A percentile compares a stretch with the other conserved stretches of the same genome.
Conservation (phyloP, 2,329 filamentous ascomycete species). For the Apiospora sp. region DNA sequence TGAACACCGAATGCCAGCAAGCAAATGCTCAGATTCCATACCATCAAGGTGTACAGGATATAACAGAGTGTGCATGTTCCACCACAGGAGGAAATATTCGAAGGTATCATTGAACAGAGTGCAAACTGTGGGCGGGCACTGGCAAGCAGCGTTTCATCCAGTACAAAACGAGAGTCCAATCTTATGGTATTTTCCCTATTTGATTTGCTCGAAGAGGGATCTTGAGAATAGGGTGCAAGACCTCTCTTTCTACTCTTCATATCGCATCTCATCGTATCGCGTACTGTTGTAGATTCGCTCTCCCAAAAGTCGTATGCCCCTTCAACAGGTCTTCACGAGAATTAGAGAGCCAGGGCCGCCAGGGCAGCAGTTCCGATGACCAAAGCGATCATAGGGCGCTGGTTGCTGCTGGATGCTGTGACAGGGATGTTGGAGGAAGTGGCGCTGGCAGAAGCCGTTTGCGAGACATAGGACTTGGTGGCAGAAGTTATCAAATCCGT, state of each 20-base stretch:
- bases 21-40: not conserved
- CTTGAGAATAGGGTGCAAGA: not conserved
- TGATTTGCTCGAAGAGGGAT: not conserved
- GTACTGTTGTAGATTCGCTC: not conserved
- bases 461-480: not conserved
- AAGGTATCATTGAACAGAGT: not conserved
- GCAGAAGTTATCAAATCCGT: not conserved
- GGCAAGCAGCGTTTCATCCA: not conserved
- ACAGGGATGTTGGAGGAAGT: not conserved
- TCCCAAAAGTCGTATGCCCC: not conserved
- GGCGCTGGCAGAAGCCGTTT: not conserved
- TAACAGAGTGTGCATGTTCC: not conserved
- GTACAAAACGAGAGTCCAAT: not conserved
- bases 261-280: conserved; percentile 12
- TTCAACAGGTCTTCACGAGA: not conserved
- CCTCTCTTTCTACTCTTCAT: not conserved
- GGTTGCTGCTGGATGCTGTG: conserved; percentile 7
- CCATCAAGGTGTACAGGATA: not conserved
- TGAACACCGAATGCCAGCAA: not conserved
- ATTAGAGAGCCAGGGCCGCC: not conserved
- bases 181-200: not conserved
- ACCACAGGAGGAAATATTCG: not conserved
- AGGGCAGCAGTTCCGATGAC: conserved; percentile 1
- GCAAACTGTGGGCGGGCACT: conserved; percentile 2
- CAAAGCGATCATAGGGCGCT: conserved; percentile 1